Percentiles rank a stretch among this genome's conserved stretches.
Evolutionary conservation across 805 yeast species (phyloP).

Genomic region (Wickerhamiella alocasiicola): DNA sequence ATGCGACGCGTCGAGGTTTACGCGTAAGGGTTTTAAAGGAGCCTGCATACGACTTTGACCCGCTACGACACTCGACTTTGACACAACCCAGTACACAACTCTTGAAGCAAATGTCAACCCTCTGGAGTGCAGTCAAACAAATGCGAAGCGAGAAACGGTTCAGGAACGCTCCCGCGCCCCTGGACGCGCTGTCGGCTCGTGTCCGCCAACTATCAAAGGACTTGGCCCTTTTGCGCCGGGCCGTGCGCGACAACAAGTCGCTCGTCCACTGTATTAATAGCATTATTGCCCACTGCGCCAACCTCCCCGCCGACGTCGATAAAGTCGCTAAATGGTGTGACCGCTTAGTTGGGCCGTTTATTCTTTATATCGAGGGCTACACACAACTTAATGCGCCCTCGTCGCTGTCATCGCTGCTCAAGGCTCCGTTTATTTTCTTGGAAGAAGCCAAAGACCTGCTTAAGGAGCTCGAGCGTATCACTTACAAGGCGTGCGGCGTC

Average conservation of each 20-base stretch:
- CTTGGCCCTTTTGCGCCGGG: slow-evolving; percentile 6
- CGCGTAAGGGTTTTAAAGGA: no score
- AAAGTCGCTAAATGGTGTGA: slow-evolving; percentile 12
- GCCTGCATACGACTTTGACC: no score
- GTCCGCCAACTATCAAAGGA: slow-evolving; percentile 9
- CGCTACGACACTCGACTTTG: no score
- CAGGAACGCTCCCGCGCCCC: slow-evolving; percentile 12
- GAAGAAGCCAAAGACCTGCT: slow-evolving; percentile 13
- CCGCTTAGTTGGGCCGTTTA: slow-evolving; percentile 8
- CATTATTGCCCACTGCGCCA: not conserved
- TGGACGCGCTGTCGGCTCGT: slow-evolving; percentile 9
- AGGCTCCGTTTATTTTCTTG: slow-evolving; percentile 13
- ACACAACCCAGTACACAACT: no score
- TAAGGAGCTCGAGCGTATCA: slow-evolving; percentile 9
- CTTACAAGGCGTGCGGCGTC: slow-evolving; percentile 12
- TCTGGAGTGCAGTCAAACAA: slow-evolving; percentile 11
- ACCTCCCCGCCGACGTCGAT: slow-evolving; percentile 8
- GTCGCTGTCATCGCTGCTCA: slow-evolving; percentile 5
- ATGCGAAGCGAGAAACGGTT: slow-evolving; percentile 11
- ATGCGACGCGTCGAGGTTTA: no score
- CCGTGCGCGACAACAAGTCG: slow-evolving; percentile 1
- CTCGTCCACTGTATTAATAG: not conserved
- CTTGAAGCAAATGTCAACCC: slow-evolving; percentile 8
- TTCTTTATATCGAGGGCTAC: slow-evolving; percentile 11
- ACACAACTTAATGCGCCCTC: slow-evolving; percentile 1